Conservation (phyloP, 2,329 filamentous ascomycete species). For the Cadophora sp. region DNA sequence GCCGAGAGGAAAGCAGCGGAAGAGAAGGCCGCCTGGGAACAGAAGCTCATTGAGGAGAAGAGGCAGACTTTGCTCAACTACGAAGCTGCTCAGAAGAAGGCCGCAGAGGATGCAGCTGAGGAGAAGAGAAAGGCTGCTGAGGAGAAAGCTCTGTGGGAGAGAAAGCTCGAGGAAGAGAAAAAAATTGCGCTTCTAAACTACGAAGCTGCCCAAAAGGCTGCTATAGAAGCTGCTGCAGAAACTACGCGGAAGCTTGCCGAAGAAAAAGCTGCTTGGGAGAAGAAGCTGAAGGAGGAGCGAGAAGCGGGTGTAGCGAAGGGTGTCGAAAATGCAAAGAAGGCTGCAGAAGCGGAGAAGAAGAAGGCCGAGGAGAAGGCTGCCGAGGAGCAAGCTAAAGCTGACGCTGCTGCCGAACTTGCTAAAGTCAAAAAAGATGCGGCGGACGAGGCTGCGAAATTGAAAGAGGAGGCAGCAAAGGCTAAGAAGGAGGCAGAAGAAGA, state of each 20-base stretch:
- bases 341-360: slow-evolving; percentile 30
- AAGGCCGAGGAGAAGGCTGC: slow-evolving; percentile 32
- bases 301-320: slow-evolving; percentile 42
- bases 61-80: slow-evolving; percentile 51
- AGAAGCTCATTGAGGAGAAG: slow-evolving; percentile 43
- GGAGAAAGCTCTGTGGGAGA: slow-evolving; percentile 53
- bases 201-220: slow-evolving; percentile 33
- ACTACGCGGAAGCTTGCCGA: slow-evolving; percentile 33
- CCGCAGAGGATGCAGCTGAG: slow-evolving; percentile 53
- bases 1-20: slow-evolving; percentile 52
- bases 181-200: slow-evolving; percentile 33
- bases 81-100: slow-evolving; percentile 40
- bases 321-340: slow-evolving; percentile 45
- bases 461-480: slow-evolving; percentile 54
- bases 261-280: slow-evolving; percentile 38
- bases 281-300: slow-evolving; percentile 51
- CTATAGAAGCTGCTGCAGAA: slow-evolving; percentile 31
- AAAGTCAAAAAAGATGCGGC: slow-evolving; percentile 42
- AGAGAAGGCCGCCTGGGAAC: slow-evolving; percentile 52
- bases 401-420: slow-evolving; percentile 33
- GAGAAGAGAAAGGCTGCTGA: slow-evolving; percentile 52
- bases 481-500: slow-evolving; percentile 48
- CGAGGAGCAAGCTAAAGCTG: slow-evolving; percentile 33
- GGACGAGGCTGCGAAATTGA: slow-evolving; percentile 48
- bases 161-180: slow-evolving; percentile 40